Conservation (phyloP, 2,329 filamentous ascomycete genomes). For the Sarocladium kiliense region DNA sequence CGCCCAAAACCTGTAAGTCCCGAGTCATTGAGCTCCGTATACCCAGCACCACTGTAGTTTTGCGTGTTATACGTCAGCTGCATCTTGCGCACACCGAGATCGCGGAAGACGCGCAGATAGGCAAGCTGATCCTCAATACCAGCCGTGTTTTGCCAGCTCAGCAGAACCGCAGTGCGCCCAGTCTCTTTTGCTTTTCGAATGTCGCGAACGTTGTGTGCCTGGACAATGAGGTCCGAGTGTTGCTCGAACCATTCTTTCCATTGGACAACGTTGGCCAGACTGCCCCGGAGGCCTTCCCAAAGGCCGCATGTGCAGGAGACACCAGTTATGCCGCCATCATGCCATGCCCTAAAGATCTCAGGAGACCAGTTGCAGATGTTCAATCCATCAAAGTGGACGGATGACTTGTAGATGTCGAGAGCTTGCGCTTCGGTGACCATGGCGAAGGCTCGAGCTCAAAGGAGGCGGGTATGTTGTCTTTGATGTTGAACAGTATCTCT, state of each 20-base stretch:
- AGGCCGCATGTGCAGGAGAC: constrained; percentile 34
- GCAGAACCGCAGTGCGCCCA: constrained; percentile 31
- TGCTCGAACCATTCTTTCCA: constrained; percentile 39
- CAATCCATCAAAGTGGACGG: constrained; percentile 34
- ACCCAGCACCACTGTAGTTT: constrained; percentile 34
- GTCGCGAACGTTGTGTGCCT: constrained; percentile 30
- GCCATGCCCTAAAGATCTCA: constrained; percentile 34
- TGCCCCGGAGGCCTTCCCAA: constrained; percentile 32
- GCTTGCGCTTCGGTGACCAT: constrained; percentile 32
- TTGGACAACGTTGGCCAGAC: constrained; percentile 32
- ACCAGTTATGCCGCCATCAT: constrained; percentile 31
- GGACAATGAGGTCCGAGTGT: constrained; percentile 31
- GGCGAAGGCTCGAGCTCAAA: constrained; percentile 9
- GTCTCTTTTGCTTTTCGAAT: constrained; percentile 29
- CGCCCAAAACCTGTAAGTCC: constrained; percentile 30
- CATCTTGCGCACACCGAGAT: constrained; percentile 35
- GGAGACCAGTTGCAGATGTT: constrained; percentile 34
- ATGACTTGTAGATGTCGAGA: constrained; percentile 26
- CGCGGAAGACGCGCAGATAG: constrained; percentile 32
- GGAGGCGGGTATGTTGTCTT: no score
- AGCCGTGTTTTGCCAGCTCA: constrained; percentile 36
- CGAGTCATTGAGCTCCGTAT: constrained; percentile 30
- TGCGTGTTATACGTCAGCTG: constrained; percentile 37
- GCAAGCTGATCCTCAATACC: constrained; percentile 33
- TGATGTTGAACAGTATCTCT: no score